Percentiles rank a stretch among this genome's conserved stretches.
Evolutionary conservation across 805 yeast species (phyloP).

Genomic region (Vanderwaltozyma tropicalis): DNA sequence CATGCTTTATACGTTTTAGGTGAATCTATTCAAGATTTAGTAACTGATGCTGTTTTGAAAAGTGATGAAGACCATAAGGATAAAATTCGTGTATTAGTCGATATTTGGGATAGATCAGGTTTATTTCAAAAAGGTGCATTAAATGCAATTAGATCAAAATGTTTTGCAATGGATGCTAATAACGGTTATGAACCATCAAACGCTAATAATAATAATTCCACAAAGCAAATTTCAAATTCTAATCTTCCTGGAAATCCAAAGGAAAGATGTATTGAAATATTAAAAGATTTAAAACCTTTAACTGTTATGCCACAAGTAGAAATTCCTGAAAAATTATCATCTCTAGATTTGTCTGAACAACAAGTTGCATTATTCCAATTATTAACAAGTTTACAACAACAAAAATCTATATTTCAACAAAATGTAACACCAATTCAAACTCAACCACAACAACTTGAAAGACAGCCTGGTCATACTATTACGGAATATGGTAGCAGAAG

Average conservation of each 20-base stretch:
- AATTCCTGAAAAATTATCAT: constrained; percentile 15
- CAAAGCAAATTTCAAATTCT: constrained; percentile 27
- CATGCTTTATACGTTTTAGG: constrained; percentile 61
- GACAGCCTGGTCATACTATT: constrained; percentile 9
- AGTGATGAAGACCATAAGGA: constrained; percentile 50
- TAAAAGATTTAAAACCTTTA: constrained; percentile 16
- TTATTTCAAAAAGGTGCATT: constrained; percentile 58
- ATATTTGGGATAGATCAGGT: constrained; percentile 82
- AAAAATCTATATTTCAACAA: constrained; percentile 3
- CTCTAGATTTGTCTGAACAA: constrained; percentile 27
- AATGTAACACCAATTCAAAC: constrained; percentile 7
- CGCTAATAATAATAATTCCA: constrained; percentile 16
- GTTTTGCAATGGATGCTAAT: constrained; percentile 34
- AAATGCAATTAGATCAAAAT: constrained; percentile 44
- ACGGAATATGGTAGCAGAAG: constrained; percentile 29
- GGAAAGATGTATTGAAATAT: constrained; percentile 23
- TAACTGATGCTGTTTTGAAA: constrained; percentile 52
- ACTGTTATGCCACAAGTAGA: constrained; percentile 12
- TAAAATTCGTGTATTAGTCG: constrained; percentile 74
- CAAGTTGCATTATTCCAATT: constrained; percentile 35
- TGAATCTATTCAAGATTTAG: constrained; percentile 49
- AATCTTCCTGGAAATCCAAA: constrained; percentile 42
- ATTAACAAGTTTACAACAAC: constrained; percentile 21
- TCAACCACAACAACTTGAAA: constrained; percentile 5
- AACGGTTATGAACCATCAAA: constrained; percentile 31